Evolutionary conservation across 2,329 filamentous ascomycete species (phyloP).

Genomic region (Fusarium austroafricanum): DNA sequence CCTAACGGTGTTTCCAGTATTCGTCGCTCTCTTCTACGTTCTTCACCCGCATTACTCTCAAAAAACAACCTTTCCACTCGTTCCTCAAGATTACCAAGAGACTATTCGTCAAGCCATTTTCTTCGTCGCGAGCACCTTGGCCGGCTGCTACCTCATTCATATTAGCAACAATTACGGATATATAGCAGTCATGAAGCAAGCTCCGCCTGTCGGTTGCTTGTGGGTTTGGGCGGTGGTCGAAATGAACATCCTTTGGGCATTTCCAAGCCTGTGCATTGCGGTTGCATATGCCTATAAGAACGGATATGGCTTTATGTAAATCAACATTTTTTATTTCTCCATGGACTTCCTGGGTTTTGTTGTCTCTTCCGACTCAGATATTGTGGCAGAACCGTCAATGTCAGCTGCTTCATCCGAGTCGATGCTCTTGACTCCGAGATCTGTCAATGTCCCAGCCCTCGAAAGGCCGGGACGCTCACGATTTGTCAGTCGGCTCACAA

Average conservation of each 20-base stretch:
- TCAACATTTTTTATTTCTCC: neutral
- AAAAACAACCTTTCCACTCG: slow-evolving; percentile 61
- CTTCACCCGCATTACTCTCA: slow-evolving; percentile 66
- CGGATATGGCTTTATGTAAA: slow-evolving; percentile 59
- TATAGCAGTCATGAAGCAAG: slow-evolving; percentile 89
- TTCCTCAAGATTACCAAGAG: slow-evolving; percentile 60
- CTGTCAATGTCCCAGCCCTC: slow-evolving; percentile 24
- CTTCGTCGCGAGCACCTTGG: slow-evolving; percentile 66
- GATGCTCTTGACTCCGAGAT: slow-evolving; percentile 17
- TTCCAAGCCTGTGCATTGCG: slow-evolving; percentile 62
- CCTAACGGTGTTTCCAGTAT: slow-evolving; percentile 55
- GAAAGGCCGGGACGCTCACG: slow-evolving; percentile 25
- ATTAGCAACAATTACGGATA: slow-evolving; percentile 85
- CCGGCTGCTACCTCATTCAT: slow-evolving; percentile 84
- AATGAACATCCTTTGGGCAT: slow-evolving; percentile 76
- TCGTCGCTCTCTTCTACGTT: slow-evolving; percentile 65
- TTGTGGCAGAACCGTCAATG: slow-evolving; percentile 13
- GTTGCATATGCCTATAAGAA: slow-evolving; percentile 60
- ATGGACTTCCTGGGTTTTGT: neutral
- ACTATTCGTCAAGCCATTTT: slow-evolving; percentile 71
- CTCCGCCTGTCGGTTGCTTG: slow-evolving; percentile 87
- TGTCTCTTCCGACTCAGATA: slow-evolving; percentile 3
- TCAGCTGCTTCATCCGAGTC: slow-evolving; percentile 15
- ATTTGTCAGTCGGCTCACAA: slow-evolving; percentile 29
- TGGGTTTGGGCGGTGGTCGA: slow-evolving; percentile 97